Base-by-base conservation (phyloP, 306 rosid species). In the Cajanus cajan region DNA sequence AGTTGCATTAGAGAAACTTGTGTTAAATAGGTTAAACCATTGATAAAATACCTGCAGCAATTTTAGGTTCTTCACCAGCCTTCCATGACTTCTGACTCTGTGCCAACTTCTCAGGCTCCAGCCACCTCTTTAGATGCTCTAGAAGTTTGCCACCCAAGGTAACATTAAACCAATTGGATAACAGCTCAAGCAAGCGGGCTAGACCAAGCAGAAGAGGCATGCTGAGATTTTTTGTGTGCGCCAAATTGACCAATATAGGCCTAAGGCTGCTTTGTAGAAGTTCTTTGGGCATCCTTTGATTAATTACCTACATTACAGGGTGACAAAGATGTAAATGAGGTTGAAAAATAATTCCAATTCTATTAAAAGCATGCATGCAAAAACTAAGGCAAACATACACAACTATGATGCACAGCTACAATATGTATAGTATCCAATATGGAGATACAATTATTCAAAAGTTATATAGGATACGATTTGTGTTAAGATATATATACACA, bases 11-110 rank as follows among this genome's bases (percentile, higher is more conserved):
- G 76, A 57, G 83, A 73, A 66, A 52, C 5, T 74, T 75, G 67
- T 37, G 73, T 68, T 48, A 58, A 74, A 47, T 65, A 81, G 65
- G 77, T 57, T 68, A 86, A 68, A 82, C 55, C 34, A 67, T 50
- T 65, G 74, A 71, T 65, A 63, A 70, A 58, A 78, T 82, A 96
- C 99, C 99, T 62, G 99, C 99, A 7, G 99, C 99, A 84, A 96
- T 93, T 88, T 93, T 96, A 45, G 99, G 99, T 83, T 96, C 99
- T 88, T 96, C 99, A 65, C 99, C 99, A 71, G 99, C 93, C 89
- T 96, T 96, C 99, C 99, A 96, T 83, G 91, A 66, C 80, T 93
- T 93, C 85, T 96, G 99, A 85, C 94, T 86, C 57, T 93, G 96
- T 44, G 98, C 98, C 80, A 96, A 96, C 78, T 96, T 96, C 86